Conservation (phyloP, 73 alveolate genomes). For the Paramecium biaurelia region DNA sequence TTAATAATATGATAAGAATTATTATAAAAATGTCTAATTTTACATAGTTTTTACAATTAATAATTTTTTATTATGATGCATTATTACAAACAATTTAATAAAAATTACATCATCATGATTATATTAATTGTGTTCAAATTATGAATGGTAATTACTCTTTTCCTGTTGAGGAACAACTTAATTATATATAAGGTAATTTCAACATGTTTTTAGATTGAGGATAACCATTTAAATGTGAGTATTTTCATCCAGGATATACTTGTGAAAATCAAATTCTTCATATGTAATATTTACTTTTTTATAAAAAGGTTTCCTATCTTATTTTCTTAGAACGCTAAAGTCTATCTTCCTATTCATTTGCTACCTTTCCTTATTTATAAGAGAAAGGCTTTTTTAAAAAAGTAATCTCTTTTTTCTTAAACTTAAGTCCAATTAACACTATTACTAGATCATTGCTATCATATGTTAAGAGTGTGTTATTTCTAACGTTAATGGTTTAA, state of each 20-base stretch:
- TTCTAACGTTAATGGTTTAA: background rate
- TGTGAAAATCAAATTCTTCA: background rate
- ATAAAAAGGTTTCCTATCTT: background rate
- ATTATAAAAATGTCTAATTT: background rate
- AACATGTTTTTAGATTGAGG: background rate
- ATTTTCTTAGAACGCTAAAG: background rate
- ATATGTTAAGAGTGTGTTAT: background rate
- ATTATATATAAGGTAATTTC: background rate
- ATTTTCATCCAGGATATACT: background rate
- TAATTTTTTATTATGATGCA: background rate
- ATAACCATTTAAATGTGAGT: background rate
- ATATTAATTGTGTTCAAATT: background rate
- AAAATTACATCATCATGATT: background rate
- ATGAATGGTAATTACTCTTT: background rate
- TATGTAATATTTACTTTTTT: background rate
- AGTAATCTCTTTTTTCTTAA: background rate
- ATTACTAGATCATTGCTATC: background rate
- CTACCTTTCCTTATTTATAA: background rate
- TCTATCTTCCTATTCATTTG: slow-evolving; percentile 24
- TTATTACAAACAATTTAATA: background rate
- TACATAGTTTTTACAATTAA: too few relatives aligned
- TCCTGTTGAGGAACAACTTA: slow-evolving; percentile 8
- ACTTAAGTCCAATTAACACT: background rate
- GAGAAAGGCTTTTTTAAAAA: background rate
- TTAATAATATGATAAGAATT: background rate